These are phyloP conservation scores for Bimuria novae-zelandiae DNA, from an alignment of 2,329 filamentous ascomycete genomes.

Conservation along the genomic window DNA sequence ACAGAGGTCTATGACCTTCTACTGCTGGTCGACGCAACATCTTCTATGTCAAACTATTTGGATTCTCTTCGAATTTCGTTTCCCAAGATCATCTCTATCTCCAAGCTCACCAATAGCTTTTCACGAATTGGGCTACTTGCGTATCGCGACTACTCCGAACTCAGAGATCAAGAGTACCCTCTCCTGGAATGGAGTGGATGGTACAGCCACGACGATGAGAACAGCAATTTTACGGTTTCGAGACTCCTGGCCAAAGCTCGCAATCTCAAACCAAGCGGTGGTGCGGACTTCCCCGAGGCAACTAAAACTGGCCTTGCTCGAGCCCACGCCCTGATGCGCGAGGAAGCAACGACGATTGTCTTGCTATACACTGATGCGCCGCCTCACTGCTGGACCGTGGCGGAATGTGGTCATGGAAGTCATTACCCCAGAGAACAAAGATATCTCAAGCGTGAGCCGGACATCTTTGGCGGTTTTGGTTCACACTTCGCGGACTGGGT, in stretches of 20 bases:
- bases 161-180: slow-evolving; percentile 12
- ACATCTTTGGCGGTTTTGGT: slow-evolving; percentile 41
- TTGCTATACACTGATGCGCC: slow-evolving; percentile 56
- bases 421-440: slow-evolving; percentile 38
- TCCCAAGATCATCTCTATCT: slow-evolving; percentile 57
- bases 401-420: slow-evolving; percentile 27
- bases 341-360: slow-evolving; percentile 55
- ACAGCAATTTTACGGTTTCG: slow-evolving; percentile 12
- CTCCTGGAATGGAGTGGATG: slow-evolving; percentile 58
- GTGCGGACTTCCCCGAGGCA: slow-evolving; percentile 55
- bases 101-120: slow-evolving; percentile 56
- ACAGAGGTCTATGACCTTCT: slow-evolving; percentile 50
- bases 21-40: slow-evolving; percentile 54
- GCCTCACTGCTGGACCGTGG: slow-evolving; percentile 48
- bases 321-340: slow-evolving; percentile 54
- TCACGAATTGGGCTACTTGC: slow-evolving; percentile 56
- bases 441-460: slow-evolving; percentile 20
- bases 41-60: slow-evolving; percentile 53
- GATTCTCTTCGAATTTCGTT: slow-evolving; percentile 52
- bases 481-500: slow-evolving; percentile 54
- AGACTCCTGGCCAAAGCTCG: slow-evolving; percentile 19
- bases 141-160: slow-evolving; percentile 55
- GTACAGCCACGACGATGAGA: slow-evolving; percentile 32
- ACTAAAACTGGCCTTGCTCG: slow-evolving; percentile 55
- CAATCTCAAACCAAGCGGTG: slow-evolving; percentile 39